These are phyloP conservation scores for Trichophyton schoenleinii DNA, from an alignment of 2,329 filamentous ascomycete species.

Conservation along the genomic window DNA sequence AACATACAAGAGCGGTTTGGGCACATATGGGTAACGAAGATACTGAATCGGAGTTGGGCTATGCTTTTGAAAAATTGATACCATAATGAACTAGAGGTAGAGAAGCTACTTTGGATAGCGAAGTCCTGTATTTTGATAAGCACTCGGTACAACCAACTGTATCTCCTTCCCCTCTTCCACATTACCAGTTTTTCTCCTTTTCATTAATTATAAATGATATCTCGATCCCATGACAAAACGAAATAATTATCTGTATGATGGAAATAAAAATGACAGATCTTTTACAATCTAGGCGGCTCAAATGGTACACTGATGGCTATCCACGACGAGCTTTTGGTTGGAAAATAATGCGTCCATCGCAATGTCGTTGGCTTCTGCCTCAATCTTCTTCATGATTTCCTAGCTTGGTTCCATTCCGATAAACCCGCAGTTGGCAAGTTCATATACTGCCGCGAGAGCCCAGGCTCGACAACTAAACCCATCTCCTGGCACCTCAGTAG, in stretches of 20 bases:
- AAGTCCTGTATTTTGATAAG: background rate
- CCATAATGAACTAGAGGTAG: conserved; percentile 7
- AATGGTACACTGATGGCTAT: background rate
- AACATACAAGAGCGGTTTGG: conserved; percentile 10
- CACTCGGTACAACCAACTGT: background rate
- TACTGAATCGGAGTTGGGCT: background rate
- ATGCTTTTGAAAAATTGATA: conserved; percentile 10
- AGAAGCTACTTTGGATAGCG: conserved; percentile 4
- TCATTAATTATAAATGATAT: background rate
- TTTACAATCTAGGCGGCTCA: background rate
- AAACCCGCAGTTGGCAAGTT: conserved; percentile 12
- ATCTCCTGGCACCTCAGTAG: conserved; percentile 3
- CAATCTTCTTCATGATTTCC: conserved; percentile 9
- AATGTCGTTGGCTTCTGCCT: conserved; percentile 9
- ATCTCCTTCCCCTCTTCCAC: background rate
- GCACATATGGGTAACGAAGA: background rate
- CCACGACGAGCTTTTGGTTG: background rate
- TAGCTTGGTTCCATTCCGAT: conserved; percentile 12
- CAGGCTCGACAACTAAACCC: conserved; percentile 13
- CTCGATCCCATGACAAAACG: too few relatives aligned
- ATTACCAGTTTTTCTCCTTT: too few relatives aligned
- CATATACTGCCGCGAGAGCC: conserved; percentile 12
- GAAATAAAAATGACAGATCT: background rate
- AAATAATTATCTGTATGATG: too few relatives aligned
- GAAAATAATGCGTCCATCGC: background rate